Evolutionary conservation across 2,329 filamentous ascomycete species (phyloP).

Genomic region (Diplocarpon mali): DNA sequence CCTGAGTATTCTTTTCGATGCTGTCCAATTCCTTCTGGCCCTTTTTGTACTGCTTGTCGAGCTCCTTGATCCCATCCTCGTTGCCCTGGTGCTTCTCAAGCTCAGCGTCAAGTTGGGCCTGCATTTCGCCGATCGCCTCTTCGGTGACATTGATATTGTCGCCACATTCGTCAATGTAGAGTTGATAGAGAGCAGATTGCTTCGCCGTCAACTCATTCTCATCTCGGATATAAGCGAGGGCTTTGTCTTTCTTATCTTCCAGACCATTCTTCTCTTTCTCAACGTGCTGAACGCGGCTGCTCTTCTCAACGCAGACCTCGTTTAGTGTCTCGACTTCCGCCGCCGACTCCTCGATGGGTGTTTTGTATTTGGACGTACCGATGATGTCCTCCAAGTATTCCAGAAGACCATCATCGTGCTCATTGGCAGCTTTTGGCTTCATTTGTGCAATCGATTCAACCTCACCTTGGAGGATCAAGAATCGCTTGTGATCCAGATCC

Average conservation of each 20-base stretch:
- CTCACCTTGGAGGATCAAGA: conserved; percentile 92
- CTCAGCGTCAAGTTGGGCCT: conserved; percentile 75
- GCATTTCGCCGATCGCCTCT: conserved; percentile 84
- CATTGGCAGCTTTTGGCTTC: conserved; percentile 91
- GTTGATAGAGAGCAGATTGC: conserved; percentile 84
- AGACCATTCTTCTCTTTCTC: conserved; percentile 91
- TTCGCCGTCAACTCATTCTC: conserved; percentile 89
- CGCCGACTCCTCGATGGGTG: conserved; percentile 89
- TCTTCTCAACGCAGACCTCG: conserved; percentile 92
- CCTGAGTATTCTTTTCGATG: conserved; percentile 72
- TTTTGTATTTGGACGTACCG: conserved; percentile 96
- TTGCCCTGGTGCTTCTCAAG: conserved; percentile 85
- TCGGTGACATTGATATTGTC: conserved; percentile 83
- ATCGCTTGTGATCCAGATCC: conserved; percentile 95
- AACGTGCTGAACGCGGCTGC: conserved; percentile 87
- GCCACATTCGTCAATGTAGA: conserved; percentile 78
- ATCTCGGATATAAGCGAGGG: conserved; percentile 75
- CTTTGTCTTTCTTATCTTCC: conserved; percentile 95
- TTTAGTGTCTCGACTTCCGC: conserved; percentile 85
- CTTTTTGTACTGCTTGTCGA: conserved; percentile 74
- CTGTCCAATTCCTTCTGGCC: conserved; percentile 74
- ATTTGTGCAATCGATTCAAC: conserved; percentile 98
- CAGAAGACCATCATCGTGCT: conserved; percentile 90
- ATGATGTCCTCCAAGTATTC: conserved; percentile 99
- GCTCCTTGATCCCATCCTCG: conserved; percentile 78